These are phyloP conservation scores for Metschnikowia santaceciliae DNA, from an alignment of 805 yeast genomes.

Conservation along the genomic window DNA sequence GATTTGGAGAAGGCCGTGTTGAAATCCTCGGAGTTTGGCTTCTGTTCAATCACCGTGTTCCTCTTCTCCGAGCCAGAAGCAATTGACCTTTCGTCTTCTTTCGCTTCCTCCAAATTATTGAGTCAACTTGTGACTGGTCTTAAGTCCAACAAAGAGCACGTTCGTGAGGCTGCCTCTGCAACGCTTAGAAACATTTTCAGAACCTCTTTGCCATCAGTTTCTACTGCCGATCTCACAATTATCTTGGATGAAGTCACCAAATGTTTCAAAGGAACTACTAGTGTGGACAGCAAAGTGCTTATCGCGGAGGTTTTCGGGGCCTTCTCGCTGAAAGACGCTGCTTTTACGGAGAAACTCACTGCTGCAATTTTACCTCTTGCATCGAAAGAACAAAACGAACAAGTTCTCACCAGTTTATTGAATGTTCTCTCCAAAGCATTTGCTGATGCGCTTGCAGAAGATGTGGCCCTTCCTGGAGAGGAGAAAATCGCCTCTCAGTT, in stretches of 20 bases:
- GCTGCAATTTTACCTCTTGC: constrained; percentile 48
- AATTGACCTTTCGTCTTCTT: constrained; percentile 40
- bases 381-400: constrained; percentile 74
- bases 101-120: constrained; percentile 42
- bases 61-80: constrained; percentile 31
- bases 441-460: constrained; percentile 14
- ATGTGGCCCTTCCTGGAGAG: constrained; percentile 6
- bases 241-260: constrained; percentile 54
- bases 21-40: constrained; percentile 72
- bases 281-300: constrained; percentile 61
- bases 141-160: constrained; percentile 67
- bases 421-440: constrained; percentile 48
- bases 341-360: constrained; percentile 29
- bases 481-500: constrained; percentile 28
- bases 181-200: constrained; percentile 26
- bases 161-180: constrained; percentile 47
- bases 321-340: constrained; percentile 17
- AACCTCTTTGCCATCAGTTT: constrained; percentile 14
- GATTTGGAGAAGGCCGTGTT: constrained; percentile 68
- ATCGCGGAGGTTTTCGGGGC: constrained; percentile 46
- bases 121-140: constrained; percentile 51
- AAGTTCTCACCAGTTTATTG: constrained; percentile 48
- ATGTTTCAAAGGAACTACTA: constrained; percentile 51
- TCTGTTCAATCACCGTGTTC: constrained; percentile 50
- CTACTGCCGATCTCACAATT: constrained; percentile 22